Evolutionary conservation across 2,329 filamentous ascomycete genomes (phyloP).

Genomic region (Nakataea oryzae): DNA sequence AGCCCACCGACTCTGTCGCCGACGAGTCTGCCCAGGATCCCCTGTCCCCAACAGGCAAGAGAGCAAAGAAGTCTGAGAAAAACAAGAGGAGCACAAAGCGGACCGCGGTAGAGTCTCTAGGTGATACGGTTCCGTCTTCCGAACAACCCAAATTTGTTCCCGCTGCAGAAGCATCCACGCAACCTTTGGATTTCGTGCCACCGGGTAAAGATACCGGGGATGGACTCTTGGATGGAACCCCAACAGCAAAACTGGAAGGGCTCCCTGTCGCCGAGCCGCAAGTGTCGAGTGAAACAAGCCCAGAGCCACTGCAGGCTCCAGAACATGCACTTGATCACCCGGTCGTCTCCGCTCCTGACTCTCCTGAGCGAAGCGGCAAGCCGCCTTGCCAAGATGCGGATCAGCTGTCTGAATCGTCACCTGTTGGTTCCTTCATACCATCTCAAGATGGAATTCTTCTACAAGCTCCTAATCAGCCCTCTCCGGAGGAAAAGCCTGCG

Average conservation of each 20-base stretch:
- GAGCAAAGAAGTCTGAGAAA: conserved; percentile 23
- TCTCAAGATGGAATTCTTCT: not conserved
- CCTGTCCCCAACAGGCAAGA: not conserved
- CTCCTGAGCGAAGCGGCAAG: not conserved
- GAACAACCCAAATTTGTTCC: not conserved
- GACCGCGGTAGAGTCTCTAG: conserved; percentile 1
- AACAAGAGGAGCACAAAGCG: conserved; percentile 13
- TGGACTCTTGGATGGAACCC: not conserved
- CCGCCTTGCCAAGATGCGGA: not conserved
- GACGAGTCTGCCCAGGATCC: not conserved
- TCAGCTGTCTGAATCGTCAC: not conserved
- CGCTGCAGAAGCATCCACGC: not conserved
- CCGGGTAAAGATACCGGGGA: not conserved
- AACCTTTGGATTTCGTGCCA: not conserved
- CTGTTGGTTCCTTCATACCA: too few relatives aligned
- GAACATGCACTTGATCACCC: not conserved
- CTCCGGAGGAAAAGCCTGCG: not conserved
- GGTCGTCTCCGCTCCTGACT: not conserved
- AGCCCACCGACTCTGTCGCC: not conserved
- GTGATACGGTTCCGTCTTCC: not conserved
- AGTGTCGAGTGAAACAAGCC: not conserved
- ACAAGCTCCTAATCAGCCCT: not conserved
- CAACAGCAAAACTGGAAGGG: not conserved
- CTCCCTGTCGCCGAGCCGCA: not conserved
- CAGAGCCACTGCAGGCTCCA: not conserved